A percentile compares a stretch with the other conserved stretches of the same genome.
These are phyloP conservation scores for Saccharomycopsis oosterbeekiorum DNA, from an alignment of 805 yeast species.

Conservation along the genomic window DNA sequence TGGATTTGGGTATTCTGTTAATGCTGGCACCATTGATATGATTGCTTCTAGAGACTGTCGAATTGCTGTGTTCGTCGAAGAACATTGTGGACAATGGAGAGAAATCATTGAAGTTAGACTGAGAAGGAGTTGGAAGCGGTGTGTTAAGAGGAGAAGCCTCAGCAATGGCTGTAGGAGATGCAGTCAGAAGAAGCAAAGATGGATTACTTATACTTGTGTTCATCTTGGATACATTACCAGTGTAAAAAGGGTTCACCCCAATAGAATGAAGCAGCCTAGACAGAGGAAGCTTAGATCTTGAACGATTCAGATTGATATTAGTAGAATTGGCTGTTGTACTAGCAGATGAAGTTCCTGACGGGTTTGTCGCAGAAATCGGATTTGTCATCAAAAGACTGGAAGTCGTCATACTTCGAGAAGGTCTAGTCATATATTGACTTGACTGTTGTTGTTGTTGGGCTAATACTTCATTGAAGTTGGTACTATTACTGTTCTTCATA, in stretches of 20 bases:
- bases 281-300: constrained; percentile 3
- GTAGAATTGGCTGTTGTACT: not conserved
- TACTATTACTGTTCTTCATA: not conserved
- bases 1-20: not conserved
- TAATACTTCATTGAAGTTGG: not conserved
- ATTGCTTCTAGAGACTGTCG: not conserved
- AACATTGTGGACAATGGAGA: not conserved
- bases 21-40: not conserved
- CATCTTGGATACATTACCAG: not conserved
- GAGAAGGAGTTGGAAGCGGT: constrained; percentile 10
- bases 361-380: not conserved
- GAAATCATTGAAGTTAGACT: not conserved
- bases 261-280: constrained; percentile 1
- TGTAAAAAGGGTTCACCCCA: not conserved
- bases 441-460: constrained; percentile 14
- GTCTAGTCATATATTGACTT: constrained; percentile 14
- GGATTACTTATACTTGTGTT: not conserved
- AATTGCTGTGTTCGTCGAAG: not conserved
- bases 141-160: constrained; percentile 2
- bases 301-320: not conserved
- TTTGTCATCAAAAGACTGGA: constrained; percentile 4
- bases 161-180: not conserved
- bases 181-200: not conserved
- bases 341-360: not conserved
- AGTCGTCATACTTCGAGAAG: not conserved